These are phyloP conservation scores for Quercus wislizeni DNA, from an alignment of 306 rosid genomes.

Conservation along the genomic window DNA sequence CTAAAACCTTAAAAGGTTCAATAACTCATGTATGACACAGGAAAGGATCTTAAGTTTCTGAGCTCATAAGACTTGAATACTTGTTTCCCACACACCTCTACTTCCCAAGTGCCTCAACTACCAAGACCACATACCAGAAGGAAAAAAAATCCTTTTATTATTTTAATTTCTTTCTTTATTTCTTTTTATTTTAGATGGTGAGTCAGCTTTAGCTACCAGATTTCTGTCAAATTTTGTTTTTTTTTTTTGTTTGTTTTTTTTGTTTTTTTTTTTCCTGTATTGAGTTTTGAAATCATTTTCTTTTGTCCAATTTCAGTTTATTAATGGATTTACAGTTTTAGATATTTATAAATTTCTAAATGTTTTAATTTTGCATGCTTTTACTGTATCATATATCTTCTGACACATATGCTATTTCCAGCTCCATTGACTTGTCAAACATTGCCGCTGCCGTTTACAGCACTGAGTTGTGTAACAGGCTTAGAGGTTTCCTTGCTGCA, in stretches of 20 bases:
- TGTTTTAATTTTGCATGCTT: background rate
- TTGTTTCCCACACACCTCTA: background rate
- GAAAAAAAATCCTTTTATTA: background rate
- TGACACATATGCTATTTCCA: constrained; percentile 49
- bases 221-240: background rate
- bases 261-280: background rate
- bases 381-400: constrained; percentile 24
- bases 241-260: background rate
- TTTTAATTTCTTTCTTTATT: background rate
- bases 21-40: background rate
- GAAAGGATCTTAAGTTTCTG: background rate
- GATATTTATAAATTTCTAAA: background rate
- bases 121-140: background rate
- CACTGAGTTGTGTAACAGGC: constrained; percentile 74
- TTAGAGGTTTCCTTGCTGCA: constrained; percentile 76
- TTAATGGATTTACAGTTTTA: background rate
- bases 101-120: background rate
- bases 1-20: background rate
- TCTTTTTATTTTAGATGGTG: background rate
- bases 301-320: background rate
- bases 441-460: constrained; percentile 92
- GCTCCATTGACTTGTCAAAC: constrained; percentile 84
- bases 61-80: background rate
- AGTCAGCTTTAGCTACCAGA: background rate
- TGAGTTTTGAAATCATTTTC: background rate